Percentiles rank a stretch among this genome's conserved stretches.
These are phyloP conservation scores for Nakazawaea ernobii DNA, from an alignment of 805 yeast genomes.

Conservation along the genomic window DNA sequence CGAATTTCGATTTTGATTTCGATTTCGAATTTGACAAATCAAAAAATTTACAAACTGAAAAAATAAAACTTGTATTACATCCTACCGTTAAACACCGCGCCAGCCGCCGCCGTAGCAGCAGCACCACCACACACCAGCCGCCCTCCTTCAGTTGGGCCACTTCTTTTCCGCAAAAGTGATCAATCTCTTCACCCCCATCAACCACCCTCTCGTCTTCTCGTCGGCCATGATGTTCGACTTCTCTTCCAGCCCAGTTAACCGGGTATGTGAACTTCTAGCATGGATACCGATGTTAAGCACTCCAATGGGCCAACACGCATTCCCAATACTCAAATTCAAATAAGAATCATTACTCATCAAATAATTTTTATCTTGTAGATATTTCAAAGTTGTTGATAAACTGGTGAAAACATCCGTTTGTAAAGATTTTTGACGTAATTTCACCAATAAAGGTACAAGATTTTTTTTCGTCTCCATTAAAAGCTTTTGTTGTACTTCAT, in stretches of 20 bases:
- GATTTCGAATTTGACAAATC: no score
- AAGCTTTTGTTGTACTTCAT: conserved; percentile 16
- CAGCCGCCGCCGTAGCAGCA: background rate
- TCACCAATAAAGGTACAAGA: conserved; percentile 47
- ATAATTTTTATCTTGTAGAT: conserved; percentile 51
- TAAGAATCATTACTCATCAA: conserved; percentile 60
- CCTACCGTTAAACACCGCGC: background rate
- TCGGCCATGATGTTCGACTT: conserved; percentile 74
- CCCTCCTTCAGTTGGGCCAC: conserved; percentile 12
- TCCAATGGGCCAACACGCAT: conserved; percentile 92
- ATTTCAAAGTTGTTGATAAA: conserved; percentile 51
- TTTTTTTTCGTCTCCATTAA: conserved; percentile 42
- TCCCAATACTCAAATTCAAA: conserved; percentile 74
- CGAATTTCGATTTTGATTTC: no score
- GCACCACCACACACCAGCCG: no score
- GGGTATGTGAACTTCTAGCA: conserved; percentile 57
- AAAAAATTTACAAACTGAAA: no score
- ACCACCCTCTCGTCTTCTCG: conserved; percentile 72
- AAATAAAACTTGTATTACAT: no score
- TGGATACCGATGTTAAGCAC: conserved; percentile 76
- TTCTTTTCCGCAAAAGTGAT: conserved; percentile 47
- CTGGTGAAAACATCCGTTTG: conserved; percentile 40
- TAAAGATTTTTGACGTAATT: conserved; percentile 40
- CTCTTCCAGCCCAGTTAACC: conserved; percentile 43
- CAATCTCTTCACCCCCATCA: conserved; percentile 65